A percentile compares a stretch with the other conserved stretches of the same genome.
phyloP scores from a whole-genome alignment of 495 filamentous ascomycete species.

The Geoglossum glabrum region DNA sequence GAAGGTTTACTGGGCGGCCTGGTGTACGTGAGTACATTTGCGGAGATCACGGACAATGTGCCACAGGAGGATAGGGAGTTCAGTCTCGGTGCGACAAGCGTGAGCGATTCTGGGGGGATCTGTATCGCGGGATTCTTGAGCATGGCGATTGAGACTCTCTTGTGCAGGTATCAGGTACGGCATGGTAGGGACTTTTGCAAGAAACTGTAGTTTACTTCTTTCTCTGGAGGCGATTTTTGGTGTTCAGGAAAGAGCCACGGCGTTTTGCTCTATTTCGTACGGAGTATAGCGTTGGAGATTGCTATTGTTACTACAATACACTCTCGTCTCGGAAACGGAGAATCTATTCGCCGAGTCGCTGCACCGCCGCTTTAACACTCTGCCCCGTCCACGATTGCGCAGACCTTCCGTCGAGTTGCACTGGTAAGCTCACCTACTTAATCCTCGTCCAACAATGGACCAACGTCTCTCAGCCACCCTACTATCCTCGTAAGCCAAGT shows the following conservation, averaged over 20 bases:
- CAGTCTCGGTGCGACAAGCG: conserved; percentile 69
- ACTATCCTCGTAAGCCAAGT: background rate
- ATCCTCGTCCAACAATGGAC: background rate
- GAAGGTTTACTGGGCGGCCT: conserved; percentile 76
- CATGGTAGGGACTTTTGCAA: conserved; percentile 60
- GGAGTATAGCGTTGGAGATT: too few relatives aligned
- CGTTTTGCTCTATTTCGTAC: background rate
- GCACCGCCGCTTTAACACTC: too few relatives aligned
- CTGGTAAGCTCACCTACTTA: too few relatives aligned
- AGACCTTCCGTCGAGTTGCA: too few relatives aligned
- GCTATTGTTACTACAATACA: too few relatives aligned
- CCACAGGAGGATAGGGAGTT: conserved; percentile 66
- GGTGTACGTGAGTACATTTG: conserved; percentile 92
- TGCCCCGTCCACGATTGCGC: background rate
- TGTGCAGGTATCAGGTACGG: conserved; percentile 65
- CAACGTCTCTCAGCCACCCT: background rate
- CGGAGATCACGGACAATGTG: conserved; percentile 70
- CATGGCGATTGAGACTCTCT: conserved; percentile 61
- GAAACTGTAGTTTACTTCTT: background rate
- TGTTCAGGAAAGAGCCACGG: background rate
- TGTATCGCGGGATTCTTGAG: conserved; percentile 73
- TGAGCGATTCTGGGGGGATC: conserved; percentile 82
- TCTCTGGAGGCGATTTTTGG: background rate
- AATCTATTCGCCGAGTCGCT: too few relatives aligned
- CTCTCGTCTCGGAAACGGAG: too few relatives aligned